These are phyloP conservation scores for Solanum ossicruentum DNA, from an alignment of 257 asterid genomes.

Conservation along the genomic window DNA sequence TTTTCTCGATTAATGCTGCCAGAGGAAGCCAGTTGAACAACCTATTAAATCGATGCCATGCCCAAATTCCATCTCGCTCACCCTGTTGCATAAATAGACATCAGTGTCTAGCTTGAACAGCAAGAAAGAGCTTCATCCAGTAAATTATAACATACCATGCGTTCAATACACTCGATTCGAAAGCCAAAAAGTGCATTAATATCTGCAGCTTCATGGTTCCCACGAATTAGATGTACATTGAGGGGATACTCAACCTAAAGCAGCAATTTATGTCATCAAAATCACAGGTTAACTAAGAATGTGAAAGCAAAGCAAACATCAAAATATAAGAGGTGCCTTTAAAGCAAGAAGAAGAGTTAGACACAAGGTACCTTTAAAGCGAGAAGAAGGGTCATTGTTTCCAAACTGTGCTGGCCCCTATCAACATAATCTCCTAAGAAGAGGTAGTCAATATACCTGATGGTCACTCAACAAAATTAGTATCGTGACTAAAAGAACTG, in stretches of 20 bases:
- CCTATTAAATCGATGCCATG: slow-evolving; percentile 93
- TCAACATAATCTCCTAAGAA: slow-evolving; percentile 99
- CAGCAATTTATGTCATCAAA: slow-evolving; percentile 1
- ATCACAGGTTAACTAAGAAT: background rate
- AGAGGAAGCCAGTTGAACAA: slow-evolving; percentile 98
- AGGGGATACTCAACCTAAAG: slow-evolving; percentile 77
- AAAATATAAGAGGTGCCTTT: slow-evolving; percentile 37
- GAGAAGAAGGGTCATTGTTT: slow-evolving; percentile 85
- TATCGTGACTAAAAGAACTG: background rate
- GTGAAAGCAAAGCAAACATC: background rate
- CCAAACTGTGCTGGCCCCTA: slow-evolving; percentile 99
- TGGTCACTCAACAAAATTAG: slow-evolving; percentile 19
- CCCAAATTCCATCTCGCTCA: slow-evolving; percentile 99
- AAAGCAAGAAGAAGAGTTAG: slow-evolving; percentile 76
- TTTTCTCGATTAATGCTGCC: slow-evolving; percentile 94
- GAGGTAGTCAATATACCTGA: slow-evolving; percentile 93
- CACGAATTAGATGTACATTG: slow-evolving; percentile 91
- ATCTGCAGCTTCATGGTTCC: slow-evolving; percentile 99
- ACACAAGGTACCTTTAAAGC: slow-evolving; percentile 64
- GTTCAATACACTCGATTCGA: slow-evolving; percentile 98
- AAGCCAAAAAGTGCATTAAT: slow-evolving; percentile 98
- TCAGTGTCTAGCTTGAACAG: slow-evolving; percentile 2
- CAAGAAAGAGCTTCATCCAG: background rate
- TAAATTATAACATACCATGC: slow-evolving; percentile 46
- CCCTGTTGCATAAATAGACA: slow-evolving; percentile 47